Base-by-base conservation (phyloP, 2,329 filamentous ascomycete genomes). In the Aspergillus novoparasiticus region DNA sequence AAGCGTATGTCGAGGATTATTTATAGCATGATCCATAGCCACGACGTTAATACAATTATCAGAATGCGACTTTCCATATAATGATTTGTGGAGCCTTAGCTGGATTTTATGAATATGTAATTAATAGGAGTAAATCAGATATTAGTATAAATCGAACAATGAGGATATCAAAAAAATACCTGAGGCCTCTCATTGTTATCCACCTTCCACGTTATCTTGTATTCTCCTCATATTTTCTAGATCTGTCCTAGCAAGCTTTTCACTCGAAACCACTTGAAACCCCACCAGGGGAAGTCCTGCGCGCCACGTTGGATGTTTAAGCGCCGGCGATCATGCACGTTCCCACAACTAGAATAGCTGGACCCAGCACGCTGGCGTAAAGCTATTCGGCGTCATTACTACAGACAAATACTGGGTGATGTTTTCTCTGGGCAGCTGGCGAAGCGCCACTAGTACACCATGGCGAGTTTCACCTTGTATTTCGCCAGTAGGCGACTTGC, bases 401-500 rank as follows among this genome's bases (percentile, higher is more conserved):
- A 19, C 11, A 12, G 30, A 10, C 28, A 34, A 51, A 19, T 21
- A 51, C 21, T 51, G 28, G 28, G 10, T n/a, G 14, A 16, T 10
- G 8, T 1, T 19, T 50, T 30, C 8, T 50, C 16, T 30, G 16
- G 11, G 8, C 8, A 1, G 26, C 26, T 26, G 16, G 16, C 46
- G 46, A 54, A 54, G 51, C 51, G 51, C 51, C 59, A 46, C 46
- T 46, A 46, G 16, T 32, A n/a, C 16, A 3, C 3, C 10, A 28
- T 30, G 16, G 14, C 5, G 8, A n/a, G 46, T 50, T 50, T 50
- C 46, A 50, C 14, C 14, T 5, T 30, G 26, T 50, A 28, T 19
- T 11, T 28, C 14, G 60, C 26, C 45, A 54, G 41, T 54, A 59
- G 53, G 59, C 53, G 54, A 58, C 43, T 51, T 57, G 21, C 63